phyloP scores from a whole-genome alignment of 345 rosid genomes.

The Trapa bicornis region DNA sequence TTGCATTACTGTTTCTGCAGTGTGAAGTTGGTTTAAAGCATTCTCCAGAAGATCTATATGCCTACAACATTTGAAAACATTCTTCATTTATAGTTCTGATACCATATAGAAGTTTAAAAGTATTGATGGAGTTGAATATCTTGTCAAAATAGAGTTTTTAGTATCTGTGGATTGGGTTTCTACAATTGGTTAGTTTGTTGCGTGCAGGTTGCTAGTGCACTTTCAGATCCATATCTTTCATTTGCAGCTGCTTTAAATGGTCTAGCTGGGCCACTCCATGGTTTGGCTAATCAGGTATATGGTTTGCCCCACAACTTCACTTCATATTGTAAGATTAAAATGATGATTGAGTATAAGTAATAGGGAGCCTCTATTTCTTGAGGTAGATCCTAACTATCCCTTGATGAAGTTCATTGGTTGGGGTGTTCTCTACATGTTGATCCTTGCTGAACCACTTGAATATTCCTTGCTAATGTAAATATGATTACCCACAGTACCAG shows the following conservation, averaged over 20 bases:
- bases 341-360: too few species aligned
- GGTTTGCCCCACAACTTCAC: background rate
- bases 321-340: background rate
- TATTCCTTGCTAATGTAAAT: background rate
- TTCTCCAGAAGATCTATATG: background rate
- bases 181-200: background rate
- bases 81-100: background rate
- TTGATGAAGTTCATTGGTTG: background rate
- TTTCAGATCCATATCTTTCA: slow-evolving; percentile 96
- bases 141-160: background rate
- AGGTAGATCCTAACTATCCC: background rate
- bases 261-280: slow-evolving; percentile 98
- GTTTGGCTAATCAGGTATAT: slow-evolving; percentile 96
- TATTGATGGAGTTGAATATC: background rate
- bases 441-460: background rate
- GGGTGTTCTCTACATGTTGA: background rate
- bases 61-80: background rate
- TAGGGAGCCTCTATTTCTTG: too few species aligned
- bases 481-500: background rate
- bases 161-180: background rate
- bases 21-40: background rate
- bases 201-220: slow-evolving; percentile 87
- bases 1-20: background rate
- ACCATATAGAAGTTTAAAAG: background rate
- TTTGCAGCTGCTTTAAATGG: slow-evolving; percentile 98